Conservation (phyloP, 805 yeast genomes). For the Sungouiozyma ichnusensis region DNA sequence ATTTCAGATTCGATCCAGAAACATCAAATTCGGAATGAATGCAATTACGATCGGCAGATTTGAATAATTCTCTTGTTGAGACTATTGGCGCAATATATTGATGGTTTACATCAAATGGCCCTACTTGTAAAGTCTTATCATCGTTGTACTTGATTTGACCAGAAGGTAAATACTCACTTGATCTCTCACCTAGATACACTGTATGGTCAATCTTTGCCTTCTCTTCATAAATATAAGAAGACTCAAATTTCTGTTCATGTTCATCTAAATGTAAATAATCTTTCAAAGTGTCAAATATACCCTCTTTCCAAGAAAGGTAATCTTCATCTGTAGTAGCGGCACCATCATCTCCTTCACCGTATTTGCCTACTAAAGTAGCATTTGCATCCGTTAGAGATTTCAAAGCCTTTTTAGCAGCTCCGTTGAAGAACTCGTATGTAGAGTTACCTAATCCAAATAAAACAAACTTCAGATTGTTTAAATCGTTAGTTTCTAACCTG, state of each 20-base stretch:
- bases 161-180: constrained; percentile 40
- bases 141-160: constrained; percentile 29
- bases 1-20: constrained; percentile 62
- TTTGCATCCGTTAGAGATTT: constrained; percentile 48
- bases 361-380: constrained; percentile 58
- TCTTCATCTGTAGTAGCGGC: constrained; percentile 92
- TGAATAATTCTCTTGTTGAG: constrained; percentile 61
- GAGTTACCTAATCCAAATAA: constrained; percentile 91
- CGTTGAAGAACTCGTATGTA: constrained; percentile 86
- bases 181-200: constrained; percentile 80
- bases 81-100: constrained; percentile 73
- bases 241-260: constrained; percentile 63
- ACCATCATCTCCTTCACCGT: constrained; percentile 94
- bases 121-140: constrained; percentile 34
- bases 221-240: constrained; percentile 41
- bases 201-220: constrained; percentile 30
- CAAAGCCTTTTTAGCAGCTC: constrained; percentile 57
- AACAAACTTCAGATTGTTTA: constrained; percentile 53
- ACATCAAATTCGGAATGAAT: constrained; percentile 85
- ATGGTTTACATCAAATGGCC: constrained; percentile 76
- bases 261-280: constrained; percentile 61
- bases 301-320: constrained; percentile 86
- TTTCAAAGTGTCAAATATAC: constrained; percentile 55
- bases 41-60: constrained; percentile 58
- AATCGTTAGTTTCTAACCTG: constrained; percentile 6